phyloP scores from a whole-genome alignment of 164 flowering plant species.

The Vitis rupestris region DNA sequence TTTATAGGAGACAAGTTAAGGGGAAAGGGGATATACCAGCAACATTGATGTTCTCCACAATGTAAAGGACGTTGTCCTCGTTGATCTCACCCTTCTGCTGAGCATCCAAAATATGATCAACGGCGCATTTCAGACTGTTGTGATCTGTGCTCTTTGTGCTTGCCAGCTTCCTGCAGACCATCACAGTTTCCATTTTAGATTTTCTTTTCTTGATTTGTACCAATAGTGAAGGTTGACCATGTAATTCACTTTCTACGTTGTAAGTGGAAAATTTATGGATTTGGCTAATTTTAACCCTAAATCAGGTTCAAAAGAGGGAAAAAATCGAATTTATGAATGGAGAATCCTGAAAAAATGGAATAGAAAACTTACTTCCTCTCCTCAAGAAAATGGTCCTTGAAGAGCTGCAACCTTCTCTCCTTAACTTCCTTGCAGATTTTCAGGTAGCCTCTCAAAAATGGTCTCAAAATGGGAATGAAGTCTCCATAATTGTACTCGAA shows the following conservation, averaged over 20 bases:
- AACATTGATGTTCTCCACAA: conserved; percentile 90
- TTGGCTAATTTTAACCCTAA: no score
- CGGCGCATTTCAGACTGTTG: conserved; percentile 69
- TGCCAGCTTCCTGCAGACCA: conserved; percentile 49
- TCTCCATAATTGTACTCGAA: conserved; percentile 86
- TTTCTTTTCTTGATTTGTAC: no score
- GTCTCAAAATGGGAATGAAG: conserved; percentile 78
- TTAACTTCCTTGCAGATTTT: conserved; percentile 74
- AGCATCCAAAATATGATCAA: conserved; percentile 87
- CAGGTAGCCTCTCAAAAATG: conserved; percentile 68
- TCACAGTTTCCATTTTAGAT: background rate
- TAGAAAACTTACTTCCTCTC: conserved; percentile 73
- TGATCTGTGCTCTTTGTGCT: conserved; percentile 48
- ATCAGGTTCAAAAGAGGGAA: background rate
- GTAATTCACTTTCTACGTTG: no score
- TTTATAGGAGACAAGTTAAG: background rate
- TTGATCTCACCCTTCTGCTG: conserved; percentile 91
- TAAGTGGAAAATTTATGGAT: no score
- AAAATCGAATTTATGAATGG: background rate
- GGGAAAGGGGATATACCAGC: conserved; percentile 51
- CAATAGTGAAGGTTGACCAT: no score
- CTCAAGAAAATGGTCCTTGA: conserved; percentile 83
- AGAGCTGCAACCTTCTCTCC: conserved; percentile 71
- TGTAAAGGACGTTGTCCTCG: conserved; percentile 91
- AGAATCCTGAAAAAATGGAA: background rate